phyloP scores from a whole-genome alignment of 805 yeast species.

The Teunomyces barrocoloradensis region DNA sequence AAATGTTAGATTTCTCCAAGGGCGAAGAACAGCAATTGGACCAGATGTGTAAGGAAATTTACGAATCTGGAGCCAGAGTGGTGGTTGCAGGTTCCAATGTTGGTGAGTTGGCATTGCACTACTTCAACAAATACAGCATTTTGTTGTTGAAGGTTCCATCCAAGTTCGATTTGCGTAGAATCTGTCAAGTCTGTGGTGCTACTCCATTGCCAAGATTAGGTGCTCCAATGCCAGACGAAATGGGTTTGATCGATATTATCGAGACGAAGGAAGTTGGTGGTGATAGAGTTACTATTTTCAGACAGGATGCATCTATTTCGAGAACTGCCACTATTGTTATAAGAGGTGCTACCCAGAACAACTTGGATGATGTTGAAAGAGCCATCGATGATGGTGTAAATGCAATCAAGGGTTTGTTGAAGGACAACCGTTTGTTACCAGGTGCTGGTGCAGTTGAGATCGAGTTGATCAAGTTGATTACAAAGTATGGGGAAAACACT shows the following conservation, averaged over 20 bases:
- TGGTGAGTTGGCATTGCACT: slow-evolving; percentile 92
- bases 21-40: slow-evolving; percentile 96
- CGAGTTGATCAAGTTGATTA: slow-evolving; percentile 76
- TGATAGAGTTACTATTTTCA: slow-evolving; percentile 91
- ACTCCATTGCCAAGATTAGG: slow-evolving; percentile 93
- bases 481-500: slow-evolving; percentile 86
- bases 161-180: slow-evolving; percentile 89
- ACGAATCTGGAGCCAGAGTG: slow-evolving; percentile 81
- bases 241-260: slow-evolving; percentile 83
- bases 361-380: slow-evolving; percentile 91
- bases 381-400: slow-evolving; percentile 97
- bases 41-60: slow-evolving; percentile 74
- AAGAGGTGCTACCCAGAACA: slow-evolving; percentile 95
- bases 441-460: slow-evolving; percentile 97
- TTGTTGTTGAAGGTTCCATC: slow-evolving; percentile 87
- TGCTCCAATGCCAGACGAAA: slow-evolving; percentile 92
- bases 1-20: slow-evolving; percentile 92
- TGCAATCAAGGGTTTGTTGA: slow-evolving; percentile 83
- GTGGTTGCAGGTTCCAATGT: slow-evolving; percentile 92
- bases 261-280: slow-evolving; percentile 96
- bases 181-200: slow-evolving; percentile 96
- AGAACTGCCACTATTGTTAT: slow-evolving; percentile 87
- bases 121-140: slow-evolving; percentile 80
- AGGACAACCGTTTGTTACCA: slow-evolving; percentile 75
- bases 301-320: slow-evolving; percentile 70